These are phyloP conservation scores for Colletotrichum spaethianum DNA, from an alignment of 2,329 filamentous ascomycete genomes.

Conservation along the genomic window DNA sequence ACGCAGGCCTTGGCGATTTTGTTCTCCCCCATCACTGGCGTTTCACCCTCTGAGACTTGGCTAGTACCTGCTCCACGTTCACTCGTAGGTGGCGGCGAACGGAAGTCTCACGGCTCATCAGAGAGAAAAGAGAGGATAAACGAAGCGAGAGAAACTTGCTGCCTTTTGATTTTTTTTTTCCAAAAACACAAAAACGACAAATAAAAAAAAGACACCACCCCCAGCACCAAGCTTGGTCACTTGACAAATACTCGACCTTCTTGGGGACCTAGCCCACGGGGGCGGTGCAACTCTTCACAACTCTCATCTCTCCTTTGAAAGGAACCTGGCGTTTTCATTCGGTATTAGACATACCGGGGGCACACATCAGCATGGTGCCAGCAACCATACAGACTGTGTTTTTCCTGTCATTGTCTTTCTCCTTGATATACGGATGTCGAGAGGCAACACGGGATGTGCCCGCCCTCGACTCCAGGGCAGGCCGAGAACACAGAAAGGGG, in stretches of 20 bases:
- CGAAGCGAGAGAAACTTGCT: slow-evolving; percentile 33
- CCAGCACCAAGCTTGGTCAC: slow-evolving; percentile 32
- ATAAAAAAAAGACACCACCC: slow-evolving; percentile 31
- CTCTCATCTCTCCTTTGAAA: slow-evolving; percentile 30
- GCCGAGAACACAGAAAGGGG: slow-evolving; percentile 27
- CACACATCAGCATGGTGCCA: slow-evolving; percentile 27
- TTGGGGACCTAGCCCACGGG: slow-evolving; percentile 27
- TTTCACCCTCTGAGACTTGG: slow-evolving; percentile 41
- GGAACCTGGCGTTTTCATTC: slow-evolving; percentile 31
- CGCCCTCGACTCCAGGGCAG: slow-evolving; percentile 38
- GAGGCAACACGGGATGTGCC: slow-evolving; percentile 28
- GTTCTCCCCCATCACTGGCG: slow-evolving; percentile 20
- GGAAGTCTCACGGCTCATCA: slow-evolving; percentile 25
- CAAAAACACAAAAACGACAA: slow-evolving; percentile 27
- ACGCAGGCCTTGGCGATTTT: slow-evolving; percentile 19
- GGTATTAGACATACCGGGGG: slow-evolving; percentile 34
- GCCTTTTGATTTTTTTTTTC: slow-evolving; percentile 7
- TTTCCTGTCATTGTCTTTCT: slow-evolving; percentile 24
- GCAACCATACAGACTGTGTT: slow-evolving; percentile 37
- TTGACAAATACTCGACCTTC: slow-evolving; percentile 29
- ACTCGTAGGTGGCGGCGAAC: slow-evolving; percentile 32
- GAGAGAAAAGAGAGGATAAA: slow-evolving; percentile 26
- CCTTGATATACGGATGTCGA: slow-evolving; percentile 33
- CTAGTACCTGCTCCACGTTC: slow-evolving; percentile 31
- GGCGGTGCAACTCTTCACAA: slow-evolving; percentile 28